Evolutionary conservation across 176 grass and related monocot genomes (phyloP), one percentile per base, ranked within the genome.

Genomic region (Avena atlantica): DNA sequence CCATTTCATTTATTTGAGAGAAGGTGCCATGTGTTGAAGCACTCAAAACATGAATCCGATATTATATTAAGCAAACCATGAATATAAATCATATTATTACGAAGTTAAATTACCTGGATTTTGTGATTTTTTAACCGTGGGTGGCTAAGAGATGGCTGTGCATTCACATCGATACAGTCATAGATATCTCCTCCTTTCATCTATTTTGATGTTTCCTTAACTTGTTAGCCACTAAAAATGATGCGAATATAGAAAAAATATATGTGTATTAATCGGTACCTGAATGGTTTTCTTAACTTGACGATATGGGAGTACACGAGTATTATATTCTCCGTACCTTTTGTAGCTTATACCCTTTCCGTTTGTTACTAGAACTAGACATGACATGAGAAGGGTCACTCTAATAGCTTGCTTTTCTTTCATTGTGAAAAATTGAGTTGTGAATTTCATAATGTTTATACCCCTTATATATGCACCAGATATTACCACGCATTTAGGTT

Each of bases 41-140:
- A 45, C 4, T 10, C 20, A 72, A 72, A 23, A 45, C 9, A 47
- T 13, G 40, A 47, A n/a, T 20, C 10, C 6, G 5, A 47, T 0
- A 72, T 45, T 21, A 47, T 12, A 47, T 2, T 12, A 16, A 72
- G 17, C 3, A 72, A 73, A 21, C n/a, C 19, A 45, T 45, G 4
- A 20, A 45, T n/a, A 16, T 72, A 70, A 2, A 20, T 44, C 17
- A 21, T 45, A 72, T 45, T 48, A 5, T 48, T 48, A 23, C 6
- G 7, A 74, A 14, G 52, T 23, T 52, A 29, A 17, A 25, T 2
- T 84, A 75, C 70, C 70, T 84, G 70, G 12, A 84, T 74, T 63
- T 4, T 31, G 6, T 84, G 82, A 17, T 74, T 59, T 29, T 84
- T 84, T 23, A 75, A 62, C 4, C 20, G 16, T 50, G 82, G 70